Evolutionary conservation across 2,329 filamentous ascomycete species (phyloP).

Genomic region (Proliferodiscus dingleyae): DNA sequence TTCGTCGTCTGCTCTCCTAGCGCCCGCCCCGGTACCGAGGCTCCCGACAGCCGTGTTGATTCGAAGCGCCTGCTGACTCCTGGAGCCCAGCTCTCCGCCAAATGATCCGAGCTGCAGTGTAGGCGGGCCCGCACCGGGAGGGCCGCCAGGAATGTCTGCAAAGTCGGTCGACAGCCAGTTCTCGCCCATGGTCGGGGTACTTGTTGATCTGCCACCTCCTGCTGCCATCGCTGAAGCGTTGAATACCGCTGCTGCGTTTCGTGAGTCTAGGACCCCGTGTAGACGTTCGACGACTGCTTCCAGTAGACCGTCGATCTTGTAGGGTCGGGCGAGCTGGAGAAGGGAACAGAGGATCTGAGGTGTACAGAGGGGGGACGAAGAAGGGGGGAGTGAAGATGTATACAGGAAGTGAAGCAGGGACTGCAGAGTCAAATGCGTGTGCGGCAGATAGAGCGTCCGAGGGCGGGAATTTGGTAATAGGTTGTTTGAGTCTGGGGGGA

Average conservation of each 20-base stretch:
- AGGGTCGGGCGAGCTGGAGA: constrained; percentile 86
- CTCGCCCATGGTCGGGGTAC: constrained; percentile 41
- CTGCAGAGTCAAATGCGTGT: constrained; percentile 84
- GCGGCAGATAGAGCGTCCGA: constrained; percentile 84
- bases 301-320: constrained; percentile 85
- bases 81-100: constrained; percentile 15
- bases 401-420: constrained; percentile 91
- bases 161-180: constrained; percentile 49
- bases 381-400: constrained; percentile 78
- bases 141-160: constrained; percentile 30
- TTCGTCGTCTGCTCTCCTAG: constrained; percentile 32
- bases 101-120: constrained; percentile 16
- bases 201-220: constrained; percentile 80
- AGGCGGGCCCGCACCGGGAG: constrained; percentile 6
- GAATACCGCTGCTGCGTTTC: constrained; percentile 95
- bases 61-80: constrained; percentile 34
- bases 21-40: constrained; percentile 23
- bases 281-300: constrained; percentile 90
- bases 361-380: constrained; percentile 74
- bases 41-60: constrained; percentile 46
- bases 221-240: constrained; percentile 98
- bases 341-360: constrained; percentile 95
- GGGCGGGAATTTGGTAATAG: constrained; percentile 64
- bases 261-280: constrained; percentile 81
- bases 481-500: constrained; percentile 39